Evolutionary conservation across 805 yeast genomes (phyloP), one percentile per base, ranked within the genome.

Genomic region (Yarrowia sp.): DNA sequence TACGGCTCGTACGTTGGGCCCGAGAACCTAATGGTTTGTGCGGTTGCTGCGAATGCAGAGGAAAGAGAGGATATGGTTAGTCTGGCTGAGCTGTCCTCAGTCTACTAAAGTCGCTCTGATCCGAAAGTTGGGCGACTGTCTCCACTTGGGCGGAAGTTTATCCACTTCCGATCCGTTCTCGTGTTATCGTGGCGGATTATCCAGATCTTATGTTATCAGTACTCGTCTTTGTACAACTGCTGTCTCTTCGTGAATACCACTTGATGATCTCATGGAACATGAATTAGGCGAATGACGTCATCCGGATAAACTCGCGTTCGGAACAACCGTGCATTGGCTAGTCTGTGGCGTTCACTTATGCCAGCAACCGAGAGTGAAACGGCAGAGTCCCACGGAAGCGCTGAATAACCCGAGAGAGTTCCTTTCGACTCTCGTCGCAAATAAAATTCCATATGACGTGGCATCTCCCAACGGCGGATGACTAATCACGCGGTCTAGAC

Each of bases 401-500:
- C 13, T 35, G 4, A 35, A 35, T 35, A 35, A 18, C 38, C n/a
- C n/a, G n/a, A n/a, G n/a, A n/a, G n/a, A n/a, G n/a, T 27, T 12
- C 9, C 29, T 27, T 27, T 27, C 9, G 8, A 9, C 29, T 27
- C 27, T 8, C 24, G 18, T 36, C n/a, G 5, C 16, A 36, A 19
- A 27, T 27, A 12, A 9, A 27, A n/a, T n/a, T n/a, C n/a, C n/a
- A n/a, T n/a, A 35, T 38, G 42, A 38, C 42, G 42, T 38, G 42
- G n/a, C 42, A 22, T 22, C 25, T 29, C 51, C 51, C 51, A 44
- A 29, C 35, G 51, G 35, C 19, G 24, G 46, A 39, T 42, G 33
- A 44, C 51, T 44, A 27, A 44, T 44, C 35, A 19, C n/a, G n/a
- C n/a, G 51, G 51, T 44, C 51, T 44, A 44, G 51, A 44, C 51